Evolutionary conservation across 2,329 filamentous ascomycete species (phyloP).

Genomic region (Aspergillus texensis): DNA sequence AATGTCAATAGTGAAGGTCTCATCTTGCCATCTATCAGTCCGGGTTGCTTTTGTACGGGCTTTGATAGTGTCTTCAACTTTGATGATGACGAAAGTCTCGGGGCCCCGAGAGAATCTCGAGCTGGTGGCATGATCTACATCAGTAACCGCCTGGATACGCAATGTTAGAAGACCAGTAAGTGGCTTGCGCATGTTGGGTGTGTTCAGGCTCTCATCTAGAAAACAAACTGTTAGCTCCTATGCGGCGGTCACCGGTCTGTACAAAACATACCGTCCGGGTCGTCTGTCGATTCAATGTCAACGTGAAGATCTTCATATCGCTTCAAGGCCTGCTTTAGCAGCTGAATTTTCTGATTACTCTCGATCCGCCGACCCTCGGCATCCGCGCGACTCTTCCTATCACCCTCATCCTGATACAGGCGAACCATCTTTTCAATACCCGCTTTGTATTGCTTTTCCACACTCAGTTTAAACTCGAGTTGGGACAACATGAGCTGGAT

Average conservation of each 20-base stretch:
- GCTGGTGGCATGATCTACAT: slow-evolving; percentile 87
- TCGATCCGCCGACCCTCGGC: slow-evolving; percentile 87
- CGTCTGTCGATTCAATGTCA: slow-evolving; percentile 79
- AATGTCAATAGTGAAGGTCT: slow-evolving; percentile 88
- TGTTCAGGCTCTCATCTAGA: slow-evolving; percentile 92
- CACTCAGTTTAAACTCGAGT: slow-evolving; percentile 97
- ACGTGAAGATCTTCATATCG: slow-evolving; percentile 97
- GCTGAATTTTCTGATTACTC: slow-evolving; percentile 96
- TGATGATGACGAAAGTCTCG: slow-evolving; percentile 93
- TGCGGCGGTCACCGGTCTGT: neutral
- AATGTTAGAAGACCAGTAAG: slow-evolving; percentile 87
- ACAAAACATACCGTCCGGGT: slow-evolving; percentile 68
- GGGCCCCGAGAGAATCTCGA: slow-evolving; percentile 85
- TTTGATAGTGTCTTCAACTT: slow-evolving; percentile 92
- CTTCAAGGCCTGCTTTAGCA: slow-evolving; percentile 93
- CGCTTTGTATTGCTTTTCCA: slow-evolving; percentile 98
- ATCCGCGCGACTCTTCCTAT: slow-evolving; percentile 92
- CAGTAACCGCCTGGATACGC: slow-evolving; percentile 83
- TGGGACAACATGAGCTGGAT: slow-evolving; percentile 99
- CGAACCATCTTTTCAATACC: slow-evolving; percentile 99
- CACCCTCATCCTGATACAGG: slow-evolving; percentile 94
- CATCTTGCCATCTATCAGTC: slow-evolving; percentile 88
- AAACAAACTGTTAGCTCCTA: slow-evolving; percentile 29
- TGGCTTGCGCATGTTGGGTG: slow-evolving; percentile 93
- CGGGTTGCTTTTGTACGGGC: slow-evolving; percentile 83